These are phyloP conservation scores for Pilatotrama ljubarskyi DNA, from an alignment of 768 basidiomycete species.

Conservation along the genomic window DNA sequence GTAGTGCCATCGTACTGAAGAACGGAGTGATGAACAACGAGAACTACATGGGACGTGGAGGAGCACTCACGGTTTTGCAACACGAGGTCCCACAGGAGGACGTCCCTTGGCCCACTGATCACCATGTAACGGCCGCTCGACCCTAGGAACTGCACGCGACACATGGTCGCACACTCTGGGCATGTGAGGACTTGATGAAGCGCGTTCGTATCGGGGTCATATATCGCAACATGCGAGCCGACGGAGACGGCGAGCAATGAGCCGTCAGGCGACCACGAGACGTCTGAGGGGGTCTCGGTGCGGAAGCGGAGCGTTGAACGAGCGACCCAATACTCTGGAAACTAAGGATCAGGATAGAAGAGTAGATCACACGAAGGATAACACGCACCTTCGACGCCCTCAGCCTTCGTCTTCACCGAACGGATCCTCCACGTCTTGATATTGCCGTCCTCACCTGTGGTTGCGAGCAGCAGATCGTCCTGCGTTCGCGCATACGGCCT, in stretches of 20 bases:
- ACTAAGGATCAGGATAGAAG: not conserved
- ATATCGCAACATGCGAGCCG: constrained; percentile 67
- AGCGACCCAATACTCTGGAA: constrained; percentile 74
- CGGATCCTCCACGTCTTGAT: constrained; percentile 83
- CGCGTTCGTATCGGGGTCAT: constrained; percentile 64
- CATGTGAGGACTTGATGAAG: constrained; percentile 60
- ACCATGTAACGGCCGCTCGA: constrained; percentile 68
- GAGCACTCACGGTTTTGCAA: constrained; percentile 53
- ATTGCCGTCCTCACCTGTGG: constrained; percentile 70
- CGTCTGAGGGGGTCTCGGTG: constrained; percentile 60
- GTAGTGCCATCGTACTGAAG: constrained; percentile 63
- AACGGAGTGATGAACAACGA: not conserved
- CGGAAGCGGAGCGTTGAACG: constrained; percentile 74
- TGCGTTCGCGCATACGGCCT: constrained; percentile 44
- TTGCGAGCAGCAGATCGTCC: constrained; percentile 53
- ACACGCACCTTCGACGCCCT: constrained; percentile 51
- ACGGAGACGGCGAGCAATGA: constrained; percentile 80
- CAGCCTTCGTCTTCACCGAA: constrained; percentile 44
- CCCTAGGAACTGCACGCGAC: constrained; percentile 66
- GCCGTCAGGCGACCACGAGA: constrained; percentile 82
- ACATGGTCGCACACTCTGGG: constrained; percentile 49
- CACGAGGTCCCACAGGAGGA: constrained; percentile 76
- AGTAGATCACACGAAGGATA: not conserved
- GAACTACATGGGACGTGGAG: constrained; percentile 5
- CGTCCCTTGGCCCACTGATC: constrained; percentile 45